Evolutionary conservation across 2,329 filamentous ascomycete species (phyloP).

Genomic region (Fusarium camptoceras): DNA sequence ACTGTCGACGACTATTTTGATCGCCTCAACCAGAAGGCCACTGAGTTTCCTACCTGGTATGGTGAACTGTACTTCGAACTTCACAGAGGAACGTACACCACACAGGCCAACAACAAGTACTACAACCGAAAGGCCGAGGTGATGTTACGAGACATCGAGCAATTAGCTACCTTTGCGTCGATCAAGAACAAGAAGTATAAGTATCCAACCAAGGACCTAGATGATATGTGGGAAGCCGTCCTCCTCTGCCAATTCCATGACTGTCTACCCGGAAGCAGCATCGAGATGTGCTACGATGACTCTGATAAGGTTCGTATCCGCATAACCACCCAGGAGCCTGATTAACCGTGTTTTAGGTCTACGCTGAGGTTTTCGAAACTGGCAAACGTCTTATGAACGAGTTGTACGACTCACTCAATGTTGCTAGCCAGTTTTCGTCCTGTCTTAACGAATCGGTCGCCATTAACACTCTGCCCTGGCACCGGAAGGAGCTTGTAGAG

Average conservation of each 20-base stretch:
- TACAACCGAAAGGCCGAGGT: conserved; percentile 91
- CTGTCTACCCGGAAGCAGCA: conserved; percentile 92
- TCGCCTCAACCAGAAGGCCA: conserved; percentile 80
- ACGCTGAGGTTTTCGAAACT: conserved; percentile 82
- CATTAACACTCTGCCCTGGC: conserved; percentile 90
- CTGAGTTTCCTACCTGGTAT: conserved; percentile 92
- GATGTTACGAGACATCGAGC: conserved; percentile 87
- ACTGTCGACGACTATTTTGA: conserved; percentile 97
- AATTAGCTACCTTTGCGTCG: conserved; percentile 86
- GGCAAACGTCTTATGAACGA: conserved; percentile 79
- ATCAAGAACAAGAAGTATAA: conserved; percentile 79
- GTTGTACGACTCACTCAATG: conserved; percentile 74
- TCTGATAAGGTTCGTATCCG: conserved; percentile 74
- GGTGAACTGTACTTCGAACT: conserved; percentile 98
- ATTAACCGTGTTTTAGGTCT: conserved; percentile 65
- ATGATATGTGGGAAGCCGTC: conserved; percentile 94
- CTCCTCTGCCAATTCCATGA: conserved; percentile 98
- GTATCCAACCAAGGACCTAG: conserved; percentile 94
- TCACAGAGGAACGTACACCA: conserved; percentile 96
- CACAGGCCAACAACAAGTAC: conserved; percentile 95
- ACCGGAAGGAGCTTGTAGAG: conserved; percentile 78
- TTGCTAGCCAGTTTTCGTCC: conserved; percentile 59
- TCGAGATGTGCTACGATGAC: conserved; percentile 98
- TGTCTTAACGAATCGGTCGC: conserved; percentile 66
- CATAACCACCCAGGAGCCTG: not conserved